A percentile compares a stretch with the other conserved stretches of the same genome.
Evolutionary conservation across 805 yeast genomes (phyloP).

Genomic region (Wickerhamiella shivajii): DNA sequence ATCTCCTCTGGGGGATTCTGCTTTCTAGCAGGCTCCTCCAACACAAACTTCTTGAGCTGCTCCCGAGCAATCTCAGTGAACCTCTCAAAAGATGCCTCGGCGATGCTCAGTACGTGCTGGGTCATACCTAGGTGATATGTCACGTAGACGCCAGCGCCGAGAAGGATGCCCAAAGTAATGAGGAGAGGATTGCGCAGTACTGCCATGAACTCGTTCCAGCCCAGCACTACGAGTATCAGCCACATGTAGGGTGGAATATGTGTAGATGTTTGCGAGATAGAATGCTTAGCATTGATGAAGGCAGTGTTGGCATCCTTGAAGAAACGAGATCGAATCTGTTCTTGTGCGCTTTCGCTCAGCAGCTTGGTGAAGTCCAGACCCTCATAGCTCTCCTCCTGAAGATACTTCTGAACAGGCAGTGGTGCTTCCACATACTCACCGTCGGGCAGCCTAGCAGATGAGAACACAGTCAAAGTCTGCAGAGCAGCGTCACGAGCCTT

Average conservation of each 20-base stretch:
- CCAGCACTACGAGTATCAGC: slow-evolving; percentile 54
- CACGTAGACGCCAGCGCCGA: slow-evolving; percentile 48
- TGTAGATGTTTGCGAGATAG: slow-evolving; percentile 60
- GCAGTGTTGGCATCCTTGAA: slow-evolving; percentile 64
- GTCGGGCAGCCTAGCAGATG: slow-evolving; percentile 34
- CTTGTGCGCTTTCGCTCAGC: slow-evolving; percentile 42
- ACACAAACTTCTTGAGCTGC: slow-evolving; percentile 43
- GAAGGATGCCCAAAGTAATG: slow-evolving; percentile 39
- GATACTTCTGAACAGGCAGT: slow-evolving; percentile 23
- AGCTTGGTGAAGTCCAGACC: slow-evolving; percentile 33
- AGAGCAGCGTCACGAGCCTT: slow-evolving; percentile 46
- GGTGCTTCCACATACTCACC: slow-evolving; percentile 22
- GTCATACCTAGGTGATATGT: slow-evolving; percentile 58
- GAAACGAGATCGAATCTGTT: slow-evolving; percentile 41
- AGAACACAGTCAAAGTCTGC: slow-evolving; percentile 41
- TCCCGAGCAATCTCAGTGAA: slow-evolving; percentile 42
- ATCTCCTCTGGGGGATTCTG: too few relatives aligned
- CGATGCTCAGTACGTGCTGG: slow-evolving; percentile 56
- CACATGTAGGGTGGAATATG: slow-evolving; percentile 78
- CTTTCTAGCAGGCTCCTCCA: too few relatives aligned
- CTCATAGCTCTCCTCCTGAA: slow-evolving; percentile 42
- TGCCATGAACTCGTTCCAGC: slow-evolving; percentile 93
- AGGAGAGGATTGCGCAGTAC: slow-evolving; percentile 76
- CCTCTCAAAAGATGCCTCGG: slow-evolving; percentile 42
- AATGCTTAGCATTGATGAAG: slow-evolving; percentile 77